These are phyloP conservation scores for Candida boidinii DNA, from an alignment of 805 yeast species.

Conservation along the genomic window DNA sequence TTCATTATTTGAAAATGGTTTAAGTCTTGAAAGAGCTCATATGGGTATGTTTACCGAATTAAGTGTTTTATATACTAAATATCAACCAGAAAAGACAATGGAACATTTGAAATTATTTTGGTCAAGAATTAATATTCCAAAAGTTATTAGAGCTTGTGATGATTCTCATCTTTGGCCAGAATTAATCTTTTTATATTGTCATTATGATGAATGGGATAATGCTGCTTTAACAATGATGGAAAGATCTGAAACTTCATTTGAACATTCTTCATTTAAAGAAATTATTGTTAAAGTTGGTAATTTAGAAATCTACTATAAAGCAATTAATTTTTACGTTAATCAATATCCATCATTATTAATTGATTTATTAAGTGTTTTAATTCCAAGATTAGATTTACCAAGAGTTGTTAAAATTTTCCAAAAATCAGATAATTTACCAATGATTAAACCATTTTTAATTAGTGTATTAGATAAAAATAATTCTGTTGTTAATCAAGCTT, in stretches of 20 bases:
- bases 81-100: slow-evolving; percentile 83
- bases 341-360: slow-evolving; percentile 88
- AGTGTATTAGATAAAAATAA: slow-evolving; percentile 87
- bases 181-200: slow-evolving; percentile 91
- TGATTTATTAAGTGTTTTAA: slow-evolving; percentile 74
- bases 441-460: slow-evolving; percentile 90
- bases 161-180: slow-evolving; percentile 94
- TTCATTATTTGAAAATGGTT: slow-evolving; percentile 88
- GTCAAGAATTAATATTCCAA: slow-evolving; percentile 97
- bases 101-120: slow-evolving; percentile 96
- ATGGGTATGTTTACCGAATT: slow-evolving; percentile 99
- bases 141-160: slow-evolving; percentile 90
- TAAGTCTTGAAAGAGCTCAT: slow-evolving; percentile 96
- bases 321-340: slow-evolving; percentile 86
- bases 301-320: slow-evolving; percentile 94
- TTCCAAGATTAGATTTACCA: slow-evolving; percentile 87
- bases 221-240: slow-evolving; percentile 97
- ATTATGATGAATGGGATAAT: slow-evolving; percentile 98
- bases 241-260: slow-evolving; percentile 85
- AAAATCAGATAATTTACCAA: slow-evolving; percentile 91
- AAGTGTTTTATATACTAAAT: slow-evolving; percentile 84
- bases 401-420: slow-evolving; percentile 92
- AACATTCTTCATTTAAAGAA: slow-evolving; percentile 90
- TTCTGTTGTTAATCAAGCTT: slow-evolving; percentile 87
- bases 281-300: slow-evolving; percentile 91